Base-by-base conservation (phyloP, 345 rosid species). In the Diplotaxis tenuifolia region DNA sequence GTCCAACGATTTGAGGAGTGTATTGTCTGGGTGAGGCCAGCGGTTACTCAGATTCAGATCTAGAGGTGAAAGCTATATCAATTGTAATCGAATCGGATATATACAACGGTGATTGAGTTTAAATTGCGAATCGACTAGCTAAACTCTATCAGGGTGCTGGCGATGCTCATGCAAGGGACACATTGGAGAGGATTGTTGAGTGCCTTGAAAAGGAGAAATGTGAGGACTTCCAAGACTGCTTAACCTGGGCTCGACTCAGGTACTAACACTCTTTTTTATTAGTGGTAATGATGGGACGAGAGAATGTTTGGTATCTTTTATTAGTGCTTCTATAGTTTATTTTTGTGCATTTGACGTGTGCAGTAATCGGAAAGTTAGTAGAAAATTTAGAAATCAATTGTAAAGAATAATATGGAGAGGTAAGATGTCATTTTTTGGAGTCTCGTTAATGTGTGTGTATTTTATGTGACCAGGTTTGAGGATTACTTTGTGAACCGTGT, bases 121-220 rank as follows among this genome's bases (percentile, higher is more conserved):
- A n/a, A n/a, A n/a, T n/a, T n/a, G n/a, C n/a, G n/a, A n/a, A n/a
- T n/a, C n/a, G n/a, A n/a, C n/a, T n/a, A n/a, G n/a, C n/a, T n/a
- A n/a, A n/a, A n/a, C n/a, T n/a, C n/a, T n/a, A n/a, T n/a, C n/a
- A n/a, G n/a, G n/a, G 75, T 83, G 91, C 98, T 62, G 98, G 89
- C 4, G 99, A 96, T 88, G 98, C 99, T 77, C 99, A 90, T 82
- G 89, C 99, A 25, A 88, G 92, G 75, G 98, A 96, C 78, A 96
- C 88, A 20, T 62, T 96, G 82, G 97, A 90, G 70, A 90, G 83
- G 70, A 86, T 90, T 65, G 85, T 96, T 64, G 98, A 92, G 79
- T 96, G 97, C 81, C 92, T 96, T 59, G 98, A 92, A 55, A 87
- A 65, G 78, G 99, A 96, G 67, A 90, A 83, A 76, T 96, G 99